Percentiles rank a stretch among this genome's conserved stretches.
Evolutionary conservation across 1,284 basidiomycete species (phyloP).

Genomic region (Cryptococcus sp.): DNA sequence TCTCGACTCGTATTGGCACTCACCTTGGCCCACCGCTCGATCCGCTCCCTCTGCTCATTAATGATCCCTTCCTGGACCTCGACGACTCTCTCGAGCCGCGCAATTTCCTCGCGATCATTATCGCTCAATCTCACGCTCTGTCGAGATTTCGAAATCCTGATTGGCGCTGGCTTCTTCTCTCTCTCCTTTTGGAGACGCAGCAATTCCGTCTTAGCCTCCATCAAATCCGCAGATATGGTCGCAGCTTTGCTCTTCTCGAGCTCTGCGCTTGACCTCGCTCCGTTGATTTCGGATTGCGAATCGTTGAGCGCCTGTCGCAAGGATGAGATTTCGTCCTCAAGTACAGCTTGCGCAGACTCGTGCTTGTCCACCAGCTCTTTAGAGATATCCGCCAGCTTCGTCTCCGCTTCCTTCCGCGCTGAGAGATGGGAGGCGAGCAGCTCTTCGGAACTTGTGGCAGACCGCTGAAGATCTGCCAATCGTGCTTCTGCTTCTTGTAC

Average conservation of each 20-base stretch:
- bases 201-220: background rate
- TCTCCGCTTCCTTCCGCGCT: constrained; percentile 10
- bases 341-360: constrained; percentile 6
- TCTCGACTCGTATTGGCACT: constrained; percentile 6
- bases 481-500: too few species aligned
- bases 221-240: constrained; percentile 10
- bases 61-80: constrained; percentile 47
- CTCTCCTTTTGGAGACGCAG: background rate
- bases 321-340: constrained; percentile 13
- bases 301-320: constrained; percentile 7
- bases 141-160: background rate
- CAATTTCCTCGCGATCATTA: constrained; percentile 33
- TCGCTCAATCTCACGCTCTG: background rate
- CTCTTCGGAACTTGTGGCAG: background rate
- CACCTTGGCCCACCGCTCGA: constrained; percentile 48
- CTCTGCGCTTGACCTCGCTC: constrained; percentile 6
- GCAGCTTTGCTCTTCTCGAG: constrained; percentile 4
- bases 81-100: constrained; percentile 48
- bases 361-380: constrained; percentile 11
- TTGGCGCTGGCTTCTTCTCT: background rate
- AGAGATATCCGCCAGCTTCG: constrained; percentile 1
- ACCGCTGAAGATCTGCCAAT: too few species aligned
- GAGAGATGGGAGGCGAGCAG: background rate
- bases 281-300: constrained; percentile 1
- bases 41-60: constrained; percentile 48